Evolutionary conservation across 345 rosid genomes (phyloP), one percentile per base, ranked within the genome.

Genomic region (Citrus inodora): DNA sequence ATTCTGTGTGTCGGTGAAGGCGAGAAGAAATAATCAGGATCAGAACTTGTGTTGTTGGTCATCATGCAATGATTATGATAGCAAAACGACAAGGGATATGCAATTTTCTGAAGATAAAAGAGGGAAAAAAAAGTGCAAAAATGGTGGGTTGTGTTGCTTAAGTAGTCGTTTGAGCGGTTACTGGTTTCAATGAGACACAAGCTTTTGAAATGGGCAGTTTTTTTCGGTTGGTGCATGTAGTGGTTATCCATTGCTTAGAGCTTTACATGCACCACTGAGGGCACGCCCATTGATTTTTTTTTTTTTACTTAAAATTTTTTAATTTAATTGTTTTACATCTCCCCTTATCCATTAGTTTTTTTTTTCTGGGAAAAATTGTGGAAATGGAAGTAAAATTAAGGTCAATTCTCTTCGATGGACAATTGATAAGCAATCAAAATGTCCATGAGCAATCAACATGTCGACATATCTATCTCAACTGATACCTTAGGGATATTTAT

Each of bases 141-240:
- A 51, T 70, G 83, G 82, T 48, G 81, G 69, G 32, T 69, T 69
- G 67, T 16, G 64, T 32, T 80, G 87, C 38, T 83, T 88, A 76
- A 83, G 86, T 83, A 87, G 87, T 76, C 62, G 84, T n/a, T 59
- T 46, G 35, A 81, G 76, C 83, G 70, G 84, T 82, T 86, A 79
- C 81, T 28, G 55, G 75, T 37, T 67, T 22, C 53, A n/a, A 62
- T 55, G 67, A 61, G 59, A 74, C 67, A 80, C 70, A 30, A 42
- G 62, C 73, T 60, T 79, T 69, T 46, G 67, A 76, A 76, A 24
- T 70, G 78, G 75, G 85, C 81, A 67, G 87, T 82, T 84, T 60
- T 75, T 79, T 82, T 78, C 85, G 25, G 89, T 80, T 84, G 78
- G 71, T 46, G 77, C 74, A 30, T 77, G 79, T 55, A 70, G 62